Base-by-base conservation (phyloP, 805 yeast species). In the Saturnispora quitensis region DNA sequence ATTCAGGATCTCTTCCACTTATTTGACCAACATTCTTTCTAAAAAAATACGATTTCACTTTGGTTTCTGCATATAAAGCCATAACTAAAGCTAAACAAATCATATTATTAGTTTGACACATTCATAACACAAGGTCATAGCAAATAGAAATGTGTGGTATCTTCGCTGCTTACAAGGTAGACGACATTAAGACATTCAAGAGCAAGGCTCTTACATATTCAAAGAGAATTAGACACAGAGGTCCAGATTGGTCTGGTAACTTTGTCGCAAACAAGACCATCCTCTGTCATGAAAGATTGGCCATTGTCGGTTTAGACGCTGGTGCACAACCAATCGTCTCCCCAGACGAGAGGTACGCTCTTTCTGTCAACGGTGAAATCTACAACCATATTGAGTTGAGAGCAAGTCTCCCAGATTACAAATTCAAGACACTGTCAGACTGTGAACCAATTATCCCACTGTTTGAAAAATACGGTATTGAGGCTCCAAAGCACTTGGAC, bases 191-290 rank as follows among this genome's bases (percentile, higher is more conserved):
- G 61, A 72, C 75, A 51, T 93, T 86, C 78, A 91, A 90, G 72
- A 79, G 83, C 56, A 83, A 83, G 66, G 98, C 98, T 44, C 76
- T 93, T 56, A 95, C 88, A 68, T 77, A 88, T 68, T 78, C 98
- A 56, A 91, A 89, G 71, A 81, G 90, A 72, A 85, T 91, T 68
- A 84, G 99, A 74, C 99, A 93, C 73, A 84, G 99, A 73, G 99
- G 99, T 65, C 99, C 99, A 60, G 99, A 93, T 73, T 93, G 99
- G 99, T 78, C 89, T 38, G 99, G 99, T 65, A 89, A 89, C 81
- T 68, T 77, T 58, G 73, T 78, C 58, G 81, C 82, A 66, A 87
- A 87, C 82, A 68, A 74, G 58, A 88, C 97, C 46, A 83, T 93
- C 59, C 72, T 93, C 60, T 83, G 86, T 61, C 99, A 93, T 69